Base-by-base conservation (phyloP, 305 asterid genomes). In the Fraxinus ornus region DNA sequence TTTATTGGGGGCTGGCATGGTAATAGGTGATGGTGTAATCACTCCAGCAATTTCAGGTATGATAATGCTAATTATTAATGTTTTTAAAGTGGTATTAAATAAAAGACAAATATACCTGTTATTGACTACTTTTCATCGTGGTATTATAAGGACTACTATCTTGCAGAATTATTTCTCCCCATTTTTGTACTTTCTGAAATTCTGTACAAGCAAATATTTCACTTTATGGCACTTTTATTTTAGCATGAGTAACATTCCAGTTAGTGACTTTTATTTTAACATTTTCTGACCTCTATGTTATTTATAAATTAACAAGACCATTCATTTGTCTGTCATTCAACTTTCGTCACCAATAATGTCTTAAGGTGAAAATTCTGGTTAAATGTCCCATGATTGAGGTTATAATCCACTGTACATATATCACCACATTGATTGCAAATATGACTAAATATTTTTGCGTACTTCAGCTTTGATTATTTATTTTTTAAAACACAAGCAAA, bases 1-100 rank as follows among this genome's bases (percentile, higher is more conserved):
- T 82, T 91, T 96, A 75, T 72, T 96, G 79, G 98, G 99, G 57
- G 98, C 98, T 90, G 93, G 98, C 86, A 85, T 85, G 85, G 88
- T 85, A 28, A 75, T 82, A 73, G 88, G 83, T 47, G 88, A 85
- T 68, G 88, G 88, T 4, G 70, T 75, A 33, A 26, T 85, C 37
- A 79, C 83, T 47, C 85, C 88, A 39, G 88, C 88, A 44, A 85
- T 82, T 79, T 85, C 87, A 71, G 87, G 87, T 84, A 41, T 24
- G 68, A 24, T 76, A 21, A 76, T 44, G 79, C 70, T 21, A 60
- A 24, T 28, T 12, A 39, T 75, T 36, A 4, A 75, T 36, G 57
- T 36, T 8, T 19, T 21, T 41, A 6, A 24, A 19, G 60, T 19
- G 12, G 49, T 41, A 30, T 41, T 41, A 19, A 13, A 49, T 75